Evolutionary conservation across 768 basidiomycete species (phyloP), one percentile per base, ranked within the genome.

Genomic region (Russula griseocarnosa): DNA sequence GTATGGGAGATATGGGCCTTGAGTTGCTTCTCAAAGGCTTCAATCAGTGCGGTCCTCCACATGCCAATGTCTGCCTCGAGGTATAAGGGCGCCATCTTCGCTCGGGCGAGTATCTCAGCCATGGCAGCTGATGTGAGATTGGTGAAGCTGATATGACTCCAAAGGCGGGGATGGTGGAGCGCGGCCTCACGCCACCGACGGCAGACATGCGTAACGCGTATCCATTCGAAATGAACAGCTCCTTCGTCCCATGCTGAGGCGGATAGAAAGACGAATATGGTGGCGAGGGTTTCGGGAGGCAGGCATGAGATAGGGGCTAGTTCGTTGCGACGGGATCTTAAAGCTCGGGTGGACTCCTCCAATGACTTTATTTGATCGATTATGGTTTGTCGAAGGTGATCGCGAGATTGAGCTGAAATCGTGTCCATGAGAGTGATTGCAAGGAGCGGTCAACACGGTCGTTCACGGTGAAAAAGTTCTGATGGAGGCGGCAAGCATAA

Each of bases 61-160:
- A 0, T 18, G 1, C 13, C 28, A 14, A n/a, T 30, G 20, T 42
- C 40, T 20, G 47, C 66, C 20, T 56, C 52, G 5, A 64, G 22
- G 22, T 60, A 24, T 16, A 64, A 36, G 4, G 66, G 66, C 6
- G 58, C 62, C 30, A 5, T 46, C 49, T 32, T 32, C 32, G 32
- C 32, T 2, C 32, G 32, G 32, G 32, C 8, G 32, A 32, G 32
- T 32, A 32, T 32, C 32, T 32, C 32, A 32, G 7, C 32, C 32
- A 32, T 1, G 32, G 7, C 32, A 32, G 32, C 32, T 32, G 32
- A 2, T 8, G 32, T 32, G 7, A 32, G 32, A 7, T 32, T 9
- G 32, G 32, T 32, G 32, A 32, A 9, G 32, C 9, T 9, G 32
- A 32, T 32, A 2, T 32, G 32, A 32, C 32, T 32, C 32, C 32